Evolutionary conservation across 495 filamentous ascomycete genomes (phyloP).

Genomic region (Aspergillus ellipticus): DNA sequence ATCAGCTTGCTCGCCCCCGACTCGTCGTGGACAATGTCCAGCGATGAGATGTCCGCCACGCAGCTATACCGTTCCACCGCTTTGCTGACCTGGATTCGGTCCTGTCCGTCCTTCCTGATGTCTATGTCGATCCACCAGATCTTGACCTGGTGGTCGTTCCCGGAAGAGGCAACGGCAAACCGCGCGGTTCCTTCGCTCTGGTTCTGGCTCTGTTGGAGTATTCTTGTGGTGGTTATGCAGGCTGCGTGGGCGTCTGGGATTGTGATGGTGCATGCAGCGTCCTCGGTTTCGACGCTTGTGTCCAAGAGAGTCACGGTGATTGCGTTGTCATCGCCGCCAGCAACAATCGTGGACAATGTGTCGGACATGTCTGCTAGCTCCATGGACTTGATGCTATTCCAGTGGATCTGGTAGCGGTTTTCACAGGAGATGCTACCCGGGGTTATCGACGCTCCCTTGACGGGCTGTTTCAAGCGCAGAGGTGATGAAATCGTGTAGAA

Average conservation of each 20-base stretch:
- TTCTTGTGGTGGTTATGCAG: slow-evolving; percentile 64
- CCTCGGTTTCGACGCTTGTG: slow-evolving; percentile 11
- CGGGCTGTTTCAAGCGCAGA: slow-evolving; percentile 18
- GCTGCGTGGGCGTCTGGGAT: slow-evolving; percentile 76
- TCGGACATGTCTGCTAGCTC: slow-evolving; percentile 29
- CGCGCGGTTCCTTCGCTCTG: slow-evolving; percentile 6
- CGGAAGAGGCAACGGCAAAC: slow-evolving; percentile 54
- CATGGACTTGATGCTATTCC: slow-evolving; percentile 67
- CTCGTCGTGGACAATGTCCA: slow-evolving; percentile 33
- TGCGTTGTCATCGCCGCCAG: slow-evolving; percentile 83
- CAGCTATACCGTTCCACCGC: slow-evolving; percentile 52
- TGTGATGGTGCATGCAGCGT: slow-evolving; percentile 44
- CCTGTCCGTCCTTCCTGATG: slow-evolving; percentile 21
- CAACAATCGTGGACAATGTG: slow-evolving; percentile 52
- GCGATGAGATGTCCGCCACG: slow-evolving; percentile 60
- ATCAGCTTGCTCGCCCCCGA: slow-evolving; percentile 29
- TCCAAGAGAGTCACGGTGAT: slow-evolving; percentile 54
- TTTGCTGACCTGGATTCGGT: slow-evolving; percentile 41
- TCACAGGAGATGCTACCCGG: slow-evolving; percentile 29
- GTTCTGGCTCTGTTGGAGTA: slow-evolving; percentile 29
- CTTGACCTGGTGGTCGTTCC: slow-evolving; percentile 80
- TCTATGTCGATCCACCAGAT: slow-evolving; percentile 58
- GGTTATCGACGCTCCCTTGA: slow-evolving; percentile 12
- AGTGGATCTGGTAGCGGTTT: slow-evolving; percentile 56
- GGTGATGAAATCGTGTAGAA: slow-evolving; percentile 27